These are phyloP conservation scores for Pouteria campechiana DNA, from an alignment of 179 eudicot genomes.

Conservation along the genomic window DNA sequence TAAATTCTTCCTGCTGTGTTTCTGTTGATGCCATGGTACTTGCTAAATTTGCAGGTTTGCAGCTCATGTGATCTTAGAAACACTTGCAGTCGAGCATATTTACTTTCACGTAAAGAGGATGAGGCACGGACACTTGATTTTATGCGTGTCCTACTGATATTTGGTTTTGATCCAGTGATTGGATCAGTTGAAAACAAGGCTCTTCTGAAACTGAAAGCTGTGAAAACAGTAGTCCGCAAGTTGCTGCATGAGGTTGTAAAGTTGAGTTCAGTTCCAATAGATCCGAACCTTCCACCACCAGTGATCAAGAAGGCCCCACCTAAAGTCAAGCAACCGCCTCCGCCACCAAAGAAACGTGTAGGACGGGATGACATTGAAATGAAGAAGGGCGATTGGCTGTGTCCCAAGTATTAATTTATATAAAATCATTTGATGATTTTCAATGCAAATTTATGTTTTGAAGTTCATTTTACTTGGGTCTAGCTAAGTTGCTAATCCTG, in stretches of 20 bases:
- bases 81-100: conserved; percentile 77
- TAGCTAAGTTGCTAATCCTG: conserved; percentile 4
- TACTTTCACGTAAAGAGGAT: conserved; percentile 84
- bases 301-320: conserved; percentile 76
- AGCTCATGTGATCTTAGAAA: conserved; percentile 85
- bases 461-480: neutral
- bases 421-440: too few relatives aligned
- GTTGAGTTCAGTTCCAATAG: conserved; percentile 93
- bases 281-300: conserved; percentile 96
- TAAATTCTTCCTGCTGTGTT: too few relatives aligned
- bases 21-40: too few relatives aligned
- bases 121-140: conserved; percentile 87
- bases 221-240: conserved; percentile 61
- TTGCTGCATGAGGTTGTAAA: conserved; percentile 76
- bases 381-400: conserved; percentile 97
- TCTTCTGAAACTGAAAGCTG: conserved; percentile 60
- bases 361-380: conserved; percentile 93
- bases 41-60: conserved; percentile 51
- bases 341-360: conserved; percentile 77
- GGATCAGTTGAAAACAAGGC: conserved; percentile 67
- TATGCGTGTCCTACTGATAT: conserved; percentile 67
- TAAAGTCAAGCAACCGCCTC: conserved; percentile 92
- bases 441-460: neutral
- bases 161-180: conserved; percentile 76
- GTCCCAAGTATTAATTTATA: conserved; percentile 65